Evolutionary conservation across 352 stramenopile genomes (phyloP), one percentile per base, ranked within the genome.

Genomic region (Poterioochromonas sp.): DNA sequence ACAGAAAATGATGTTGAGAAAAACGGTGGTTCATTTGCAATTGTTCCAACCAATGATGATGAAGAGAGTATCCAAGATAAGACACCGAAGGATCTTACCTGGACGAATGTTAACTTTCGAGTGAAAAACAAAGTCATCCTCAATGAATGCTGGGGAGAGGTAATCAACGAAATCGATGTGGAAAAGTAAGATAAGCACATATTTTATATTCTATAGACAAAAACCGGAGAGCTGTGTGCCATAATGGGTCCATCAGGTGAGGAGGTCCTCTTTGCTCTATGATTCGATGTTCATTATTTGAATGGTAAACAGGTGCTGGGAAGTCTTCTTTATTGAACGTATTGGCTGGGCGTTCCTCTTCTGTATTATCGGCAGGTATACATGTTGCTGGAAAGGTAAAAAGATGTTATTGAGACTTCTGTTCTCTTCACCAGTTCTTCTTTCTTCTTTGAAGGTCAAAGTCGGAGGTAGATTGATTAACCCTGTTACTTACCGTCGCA

Each of bases 251-350:
- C 79, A 51, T 76, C 37, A 53, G 60, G n/a, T n/a, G n/a, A n/a
- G n/a, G n/a, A n/a, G n/a, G n/a, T n/a, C n/a, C n/a, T n/a, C n/a
- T n/a, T n/a, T n/a, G n/a, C n/a, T n/a, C n/a, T n/a, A n/a, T n/a
- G n/a, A n/a, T n/a, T n/a, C n/a, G n/a, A n/a, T n/a, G n/a, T n/a
- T n/a, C n/a, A n/a, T n/a, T n/a, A n/a, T n/a, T n/a, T n/a, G n/a
- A n/a, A n/a, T n/a, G n/a, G n/a, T n/a, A n/a, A n/a, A n/a, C n/a
- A n/a, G n/a, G 65, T 51, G 76, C 76, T 15, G 87, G 87, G 26
- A 91, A 91, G 73, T 87, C 84, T 39, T 87, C 82, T 64, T 76
- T 91, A 0, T 76, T 91, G 0, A 91, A 91, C 62, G 85, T 91
- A 26, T 73, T 91, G 1, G 79, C 84, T 40, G 87, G 87, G 44